Evolutionary conservation across 352 stramenopile genomes (phyloP).

Genomic region (Phytophthora idaei): DNA sequence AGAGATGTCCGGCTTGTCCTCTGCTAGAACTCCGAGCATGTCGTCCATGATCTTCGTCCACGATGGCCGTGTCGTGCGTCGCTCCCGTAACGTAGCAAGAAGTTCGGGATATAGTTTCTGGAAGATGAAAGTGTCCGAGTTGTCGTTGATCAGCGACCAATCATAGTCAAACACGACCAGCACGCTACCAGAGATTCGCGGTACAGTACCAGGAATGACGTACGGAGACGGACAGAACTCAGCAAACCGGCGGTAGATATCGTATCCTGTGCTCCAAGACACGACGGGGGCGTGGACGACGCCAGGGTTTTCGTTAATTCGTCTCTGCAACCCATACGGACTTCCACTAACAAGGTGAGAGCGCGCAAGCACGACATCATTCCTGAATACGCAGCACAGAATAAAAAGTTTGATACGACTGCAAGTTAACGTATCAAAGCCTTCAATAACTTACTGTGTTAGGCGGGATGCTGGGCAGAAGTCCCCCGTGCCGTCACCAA

Average conservation of each 20-base stretch:
- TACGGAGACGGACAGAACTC: constrained; percentile 32
- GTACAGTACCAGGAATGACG: constrained; percentile 2
- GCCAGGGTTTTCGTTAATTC: constrained; percentile 42
- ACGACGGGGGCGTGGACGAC: constrained; percentile 44
- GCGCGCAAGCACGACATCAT: constrained; percentile 61
- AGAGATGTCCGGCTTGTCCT: constrained; percentile 47
- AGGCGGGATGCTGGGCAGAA: constrained; percentile 62
- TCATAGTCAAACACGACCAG: constrained; percentile 87
- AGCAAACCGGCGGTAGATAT: constrained; percentile 50
- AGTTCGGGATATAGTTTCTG: constrained; percentile 66
- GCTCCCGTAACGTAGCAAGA: constrained; percentile 39
- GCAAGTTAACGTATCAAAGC: not conserved
- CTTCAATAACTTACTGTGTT: constrained; percentile 39
- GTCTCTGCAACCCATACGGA: constrained; percentile 41
- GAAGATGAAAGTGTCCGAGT: constrained; percentile 86
- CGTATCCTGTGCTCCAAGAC: constrained; percentile 54
- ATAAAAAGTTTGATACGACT: constrained; percentile 4
- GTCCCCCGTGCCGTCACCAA: constrained; percentile 73
- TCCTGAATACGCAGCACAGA: constrained; percentile 27
- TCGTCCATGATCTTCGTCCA: constrained; percentile 79
- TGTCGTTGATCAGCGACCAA: constrained; percentile 84
- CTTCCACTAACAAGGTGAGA: constrained; percentile 33
- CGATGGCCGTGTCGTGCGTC: constrained; percentile 36
- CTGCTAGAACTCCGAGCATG: constrained; percentile 48
- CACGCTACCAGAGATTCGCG: constrained; percentile 27